These are phyloP conservation scores for Boeremia exigua DNA, from an alignment of 2,329 filamentous ascomycete species.

Conservation along the genomic window DNA sequence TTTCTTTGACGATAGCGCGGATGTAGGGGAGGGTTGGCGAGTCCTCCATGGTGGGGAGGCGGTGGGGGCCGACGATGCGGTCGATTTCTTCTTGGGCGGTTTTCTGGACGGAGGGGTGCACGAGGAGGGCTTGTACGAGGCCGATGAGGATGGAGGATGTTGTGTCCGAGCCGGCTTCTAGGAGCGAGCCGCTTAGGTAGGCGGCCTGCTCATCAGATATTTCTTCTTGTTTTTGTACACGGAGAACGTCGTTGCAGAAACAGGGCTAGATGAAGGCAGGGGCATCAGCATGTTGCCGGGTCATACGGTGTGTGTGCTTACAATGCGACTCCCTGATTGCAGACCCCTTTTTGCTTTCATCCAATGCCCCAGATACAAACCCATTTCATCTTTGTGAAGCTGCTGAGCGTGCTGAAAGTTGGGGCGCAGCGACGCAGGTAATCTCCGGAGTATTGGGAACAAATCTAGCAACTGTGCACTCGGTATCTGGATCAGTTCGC, in stretches of 20 bases:
- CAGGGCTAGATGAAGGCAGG: constrained; percentile 16
- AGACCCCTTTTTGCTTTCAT: constrained; percentile 22
- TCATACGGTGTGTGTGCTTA: not conserved
- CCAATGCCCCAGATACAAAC: constrained; percentile 26
- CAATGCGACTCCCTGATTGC: constrained; percentile 1
- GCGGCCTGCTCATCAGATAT: constrained; percentile 30
- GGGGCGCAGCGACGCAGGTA: constrained; percentile 45
- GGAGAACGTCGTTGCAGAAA: constrained; percentile 32
- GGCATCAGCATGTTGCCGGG: too few relatives aligned
- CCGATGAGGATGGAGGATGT: constrained; percentile 29
- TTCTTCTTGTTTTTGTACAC: constrained; percentile 22
- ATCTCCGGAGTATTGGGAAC: constrained; percentile 53
- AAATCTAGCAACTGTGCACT: constrained; percentile 51
- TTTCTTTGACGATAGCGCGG: constrained; percentile 38
- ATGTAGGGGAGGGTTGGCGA: constrained; percentile 32
- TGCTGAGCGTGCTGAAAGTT: constrained; percentile 49
- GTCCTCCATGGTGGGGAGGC: constrained; percentile 40
- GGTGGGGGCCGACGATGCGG: constrained; percentile 30
- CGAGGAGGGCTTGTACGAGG: constrained; percentile 35
- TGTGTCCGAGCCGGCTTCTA: constrained; percentile 42
- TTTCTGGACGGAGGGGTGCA: constrained; percentile 29
- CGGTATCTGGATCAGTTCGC: constrained; percentile 50
- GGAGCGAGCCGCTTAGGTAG: constrained; percentile 32
- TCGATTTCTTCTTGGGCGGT: constrained; percentile 38
- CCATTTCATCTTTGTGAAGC: constrained; percentile 54